Percentiles rank a stretch among this genome's conserved stretches.
phyloP scores from a whole-genome alignment of 2,329 filamentous ascomycete genomes.

The Fusarium armeniacum region DNA sequence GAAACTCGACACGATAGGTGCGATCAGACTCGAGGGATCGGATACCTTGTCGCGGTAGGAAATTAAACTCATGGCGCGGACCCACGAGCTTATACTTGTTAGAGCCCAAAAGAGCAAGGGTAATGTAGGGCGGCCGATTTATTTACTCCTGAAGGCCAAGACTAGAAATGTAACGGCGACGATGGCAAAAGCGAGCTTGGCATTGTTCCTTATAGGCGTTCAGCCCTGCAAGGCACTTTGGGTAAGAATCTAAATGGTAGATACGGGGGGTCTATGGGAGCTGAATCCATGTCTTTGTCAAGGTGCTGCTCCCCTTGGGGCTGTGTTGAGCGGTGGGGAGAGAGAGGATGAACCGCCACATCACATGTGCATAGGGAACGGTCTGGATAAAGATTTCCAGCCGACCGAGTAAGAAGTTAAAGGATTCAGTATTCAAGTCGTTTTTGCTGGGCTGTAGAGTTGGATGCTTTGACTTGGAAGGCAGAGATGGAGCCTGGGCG shows the following conservation, averaged over 20 bases:
- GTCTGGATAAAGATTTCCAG: not conserved
- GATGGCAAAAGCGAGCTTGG: not conserved
- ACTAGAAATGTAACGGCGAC: conserved; percentile 11
- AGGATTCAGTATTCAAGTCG: not conserved
- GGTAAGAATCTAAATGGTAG: not conserved
- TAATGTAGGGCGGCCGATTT: too few relatives aligned
- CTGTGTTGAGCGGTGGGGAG: conserved; percentile 4
- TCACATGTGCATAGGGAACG: not conserved
- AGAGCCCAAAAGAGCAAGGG: not conserved
- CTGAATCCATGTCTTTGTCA: not conserved
- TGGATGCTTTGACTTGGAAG: not conserved
- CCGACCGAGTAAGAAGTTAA: not conserved
- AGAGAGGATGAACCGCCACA: not conserved
- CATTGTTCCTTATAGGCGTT: not conserved
- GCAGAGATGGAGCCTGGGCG: not conserved
- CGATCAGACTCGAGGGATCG: conserved; percentile 16
- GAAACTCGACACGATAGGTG: conserved; percentile 20
- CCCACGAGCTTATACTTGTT: conserved; percentile 26
- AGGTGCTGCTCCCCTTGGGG: not conserved
- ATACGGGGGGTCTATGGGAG: not conserved
- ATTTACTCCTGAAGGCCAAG: conserved; percentile 6
- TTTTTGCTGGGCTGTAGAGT: not conserved
- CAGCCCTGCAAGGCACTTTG: conserved; percentile 15
- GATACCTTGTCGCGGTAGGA: conserved; percentile 23
- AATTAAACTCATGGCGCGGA: conserved; percentile 26